Base-by-base conservation (phyloP, 768 basidiomycete species). In the Rhizopogon salebrosus region DNA sequence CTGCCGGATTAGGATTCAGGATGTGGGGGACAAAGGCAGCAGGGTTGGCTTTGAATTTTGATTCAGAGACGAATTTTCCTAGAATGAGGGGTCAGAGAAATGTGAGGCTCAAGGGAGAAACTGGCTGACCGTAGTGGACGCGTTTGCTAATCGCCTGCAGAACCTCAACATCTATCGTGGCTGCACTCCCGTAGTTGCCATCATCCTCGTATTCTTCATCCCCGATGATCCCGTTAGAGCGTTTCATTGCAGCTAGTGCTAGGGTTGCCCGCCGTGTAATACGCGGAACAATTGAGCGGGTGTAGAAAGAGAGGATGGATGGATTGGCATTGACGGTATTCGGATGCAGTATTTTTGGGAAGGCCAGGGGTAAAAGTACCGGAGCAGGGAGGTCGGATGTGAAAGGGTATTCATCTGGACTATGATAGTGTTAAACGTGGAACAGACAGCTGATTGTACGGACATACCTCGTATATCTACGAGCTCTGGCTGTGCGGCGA, bases 61-160 rank as follows among this genome's bases (percentile, higher is more conserved):
- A 90, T 71, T 99, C 97, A 4, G 95, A 93, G 5, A 99, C 97
- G 67, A 99, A 99, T 78, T 98, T 98, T 53, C 97, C 95, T 99
- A 64, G 8, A 57, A 5, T 34, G 8, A 8, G 35, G 34, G 27
- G 3, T 54, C 48, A 60, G 57, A 20, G 40, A 18, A 48, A 26
- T 40, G 20, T 16, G 34, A 43, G 45, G 46, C 13, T 14, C 5
- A 22, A 27, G n/a, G 6, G 23, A 36, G 26, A 5, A 20, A 53
- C 41, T 3, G 31, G 40, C 80, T 49, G 59, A 95, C 97, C 97
- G 63, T 95, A 99, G 70, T 99, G 97, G 31, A 99, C 95, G 36
- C 97, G 85, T 73, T 98, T 89, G 72, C 91, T 94, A 65, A 99
- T 87, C n/a, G 94, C 87, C 65, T 98, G 95, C n/a, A 99, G 79